Base-by-base conservation (phyloP, 495 filamentous ascomycete genomes). In the Penicillium lagena region DNA sequence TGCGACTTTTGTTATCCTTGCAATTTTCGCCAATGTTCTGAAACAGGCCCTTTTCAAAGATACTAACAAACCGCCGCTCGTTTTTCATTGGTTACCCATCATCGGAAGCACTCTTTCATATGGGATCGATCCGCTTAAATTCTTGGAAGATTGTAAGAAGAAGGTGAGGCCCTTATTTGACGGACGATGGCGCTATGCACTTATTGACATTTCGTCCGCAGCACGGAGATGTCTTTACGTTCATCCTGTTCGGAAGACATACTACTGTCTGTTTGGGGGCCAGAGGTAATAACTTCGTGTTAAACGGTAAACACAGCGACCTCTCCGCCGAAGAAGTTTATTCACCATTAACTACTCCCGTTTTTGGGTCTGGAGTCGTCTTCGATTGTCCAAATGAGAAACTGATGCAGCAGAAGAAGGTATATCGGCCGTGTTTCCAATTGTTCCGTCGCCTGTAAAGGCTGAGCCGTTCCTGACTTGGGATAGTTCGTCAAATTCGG, bases 321-420 rank as follows among this genome's bases (percentile, higher is more conserved):
- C 69, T 83, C 36, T 81, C 78, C 53, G 80, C 80, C 17, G 80
- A 83, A 59, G 80, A 84, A 50, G 72, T 83, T 27, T 84, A 84
- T 57, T 73, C 64, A 37, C 74, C 73, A 14, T 63, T 84, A 31
- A 80, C 76, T 6, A 80, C 77, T 7, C 80, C 80, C 44, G 76
- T 81, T 4, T 84, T 83, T 61, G 80, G 80, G 22, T 72, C 67
- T 41, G 67, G 80, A 62, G 80, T 84, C 11, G 78, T 83, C 14
- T 84, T 82, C 47, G 80, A 83, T 52, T 82, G 79, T 56, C 77
- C 80, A 4, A 82, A 82, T 56, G 61, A 78, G 9, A 82, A 82
- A 57, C 65, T 84, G 37, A 82, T 84, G 80, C 79, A 84, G 58
- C 80, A 84, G 63, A 84, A 84, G 62, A 83, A 81, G 69, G 79